Percentiles rank a stretch among this genome's conserved stretches.
Conservation (phyloP, 176 grass and related monocot species). For the Phragmites australis region DNA sequence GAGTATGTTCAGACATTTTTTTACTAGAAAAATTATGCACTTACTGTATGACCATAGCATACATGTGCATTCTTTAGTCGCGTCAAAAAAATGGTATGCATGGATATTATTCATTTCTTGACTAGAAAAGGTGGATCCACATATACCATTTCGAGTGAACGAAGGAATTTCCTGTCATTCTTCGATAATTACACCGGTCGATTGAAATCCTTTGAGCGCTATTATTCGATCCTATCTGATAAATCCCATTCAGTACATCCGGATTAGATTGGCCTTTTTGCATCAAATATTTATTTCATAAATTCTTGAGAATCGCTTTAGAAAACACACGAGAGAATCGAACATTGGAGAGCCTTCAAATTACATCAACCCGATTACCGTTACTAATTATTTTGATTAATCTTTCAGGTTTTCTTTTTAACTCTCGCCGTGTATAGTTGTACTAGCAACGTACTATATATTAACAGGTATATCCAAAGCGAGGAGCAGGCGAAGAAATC, state of each 20-base stretch:
- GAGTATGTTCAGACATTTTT: too few relatives aligned
- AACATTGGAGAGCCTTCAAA: too few relatives aligned
- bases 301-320: neutral
- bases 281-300: neutral
- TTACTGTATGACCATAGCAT: too few relatives aligned
- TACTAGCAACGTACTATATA: too few relatives aligned
- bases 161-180: conserved; percentile 18
- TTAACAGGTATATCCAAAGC: neutral
- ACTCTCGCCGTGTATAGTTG: too few relatives aligned
- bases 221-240: conserved; percentile 24
- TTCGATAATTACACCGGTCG: neutral
- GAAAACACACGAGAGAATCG: neutral
- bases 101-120: neutral
- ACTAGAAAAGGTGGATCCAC: neutral
- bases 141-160: neutral
- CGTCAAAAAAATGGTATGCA: neutral
- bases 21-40: too few relatives aligned
- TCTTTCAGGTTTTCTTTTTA: neutral
- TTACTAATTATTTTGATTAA: neutral
- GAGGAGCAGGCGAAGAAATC: neutral
- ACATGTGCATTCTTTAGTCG: too few relatives aligned
- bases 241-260: neutral
- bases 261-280: neutral
- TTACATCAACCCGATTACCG: too few relatives aligned
- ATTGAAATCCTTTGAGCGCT: neutral